These are phyloP conservation scores for Russula sp. DNA, from an alignment of 768 basidiomycete species.

Conservation along the genomic window DNA sequence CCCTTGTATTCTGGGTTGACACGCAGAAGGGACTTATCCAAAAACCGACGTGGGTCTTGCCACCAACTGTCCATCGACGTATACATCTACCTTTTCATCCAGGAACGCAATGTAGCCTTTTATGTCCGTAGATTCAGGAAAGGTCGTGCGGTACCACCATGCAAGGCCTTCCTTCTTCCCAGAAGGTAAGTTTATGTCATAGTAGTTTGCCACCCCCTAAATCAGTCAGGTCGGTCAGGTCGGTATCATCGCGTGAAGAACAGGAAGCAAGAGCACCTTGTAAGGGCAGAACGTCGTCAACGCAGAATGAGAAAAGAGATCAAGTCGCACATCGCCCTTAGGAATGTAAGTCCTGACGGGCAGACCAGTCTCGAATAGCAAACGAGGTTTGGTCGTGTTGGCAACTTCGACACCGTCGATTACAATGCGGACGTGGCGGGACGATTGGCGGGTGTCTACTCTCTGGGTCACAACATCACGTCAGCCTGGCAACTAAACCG, in stretches of 20 bases:
- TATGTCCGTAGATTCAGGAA: slow-evolving; percentile 42
- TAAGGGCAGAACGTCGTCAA: slow-evolving; percentile 50
- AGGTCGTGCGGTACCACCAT: slow-evolving; percentile 58
- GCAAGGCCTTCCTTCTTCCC: slow-evolving; percentile 44
- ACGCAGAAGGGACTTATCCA: background rate
- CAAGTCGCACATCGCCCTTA: slow-evolving; percentile 45
- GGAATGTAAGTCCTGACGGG: slow-evolving; percentile 56
- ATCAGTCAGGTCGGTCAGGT: slow-evolving; percentile 5
- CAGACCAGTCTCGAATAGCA: slow-evolving; percentile 53
- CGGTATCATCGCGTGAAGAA: background rate
- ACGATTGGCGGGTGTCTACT: slow-evolving; percentile 52
- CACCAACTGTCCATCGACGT: slow-evolving; percentile 49
- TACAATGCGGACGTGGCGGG: slow-evolving; percentile 53
- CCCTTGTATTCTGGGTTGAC: background rate
- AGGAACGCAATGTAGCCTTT: slow-evolving; percentile 51
- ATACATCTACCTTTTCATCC: slow-evolving; percentile 63
- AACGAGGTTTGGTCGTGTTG: slow-evolving; percentile 44
- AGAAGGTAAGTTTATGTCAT: slow-evolving; percentile 40
- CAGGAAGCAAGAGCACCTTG: slow-evolving; percentile 38
- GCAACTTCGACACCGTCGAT: slow-evolving; percentile 56
- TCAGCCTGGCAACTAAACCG: background rate
- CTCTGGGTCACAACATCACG: slow-evolving; percentile 34
- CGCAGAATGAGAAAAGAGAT: slow-evolving; percentile 42
- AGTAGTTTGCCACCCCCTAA: slow-evolving; percentile 56
- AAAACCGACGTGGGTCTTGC: slow-evolving; percentile 23